Conservation (phyloP, 495 filamentous ascomycete species). For the Peziza echinospora region DNA sequence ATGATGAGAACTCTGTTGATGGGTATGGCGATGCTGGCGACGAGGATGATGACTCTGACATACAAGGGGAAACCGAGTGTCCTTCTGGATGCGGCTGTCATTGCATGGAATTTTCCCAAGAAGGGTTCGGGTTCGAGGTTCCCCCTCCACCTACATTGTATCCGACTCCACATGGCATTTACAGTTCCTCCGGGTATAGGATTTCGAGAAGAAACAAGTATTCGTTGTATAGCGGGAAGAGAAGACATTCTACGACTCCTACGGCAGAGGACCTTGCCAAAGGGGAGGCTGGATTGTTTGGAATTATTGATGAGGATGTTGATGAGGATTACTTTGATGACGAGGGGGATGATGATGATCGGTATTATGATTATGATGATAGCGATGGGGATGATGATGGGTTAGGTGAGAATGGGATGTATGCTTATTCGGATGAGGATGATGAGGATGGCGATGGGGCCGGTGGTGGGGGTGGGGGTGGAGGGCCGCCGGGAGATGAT, state of each 20-base stretch:
- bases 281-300: too few relatives aligned
- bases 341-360: neutral
- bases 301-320: too few relatives aligned
- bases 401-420: neutral
- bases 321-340: neutral
- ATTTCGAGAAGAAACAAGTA: too few relatives aligned
- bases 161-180: too few relatives aligned
- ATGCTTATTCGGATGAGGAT: neutral
- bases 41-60: slow-evolving; percentile 6
- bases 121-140: slow-evolving; percentile 7
- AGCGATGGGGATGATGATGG: neutral
- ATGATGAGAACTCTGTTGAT: slow-evolving; percentile 11
- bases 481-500: neutral
- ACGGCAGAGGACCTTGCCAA: too few relatives aligned
- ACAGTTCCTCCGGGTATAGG: too few relatives aligned
- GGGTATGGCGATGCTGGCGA: slow-evolving; percentile 20
- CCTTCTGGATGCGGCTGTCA: slow-evolving; percentile 25
- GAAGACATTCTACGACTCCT: too few relatives aligned
- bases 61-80: slow-evolving; percentile 14
- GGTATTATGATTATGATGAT: neutral
- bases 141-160: neutral
- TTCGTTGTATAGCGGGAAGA: too few relatives aligned
- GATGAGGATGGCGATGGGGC: neutral
- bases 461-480: neutral
- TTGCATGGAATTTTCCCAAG: slow-evolving; percentile 16